phyloP scores from a whole-genome alignment of 495 filamentous ascomycete genomes.

The Monascus purpureus region DNA sequence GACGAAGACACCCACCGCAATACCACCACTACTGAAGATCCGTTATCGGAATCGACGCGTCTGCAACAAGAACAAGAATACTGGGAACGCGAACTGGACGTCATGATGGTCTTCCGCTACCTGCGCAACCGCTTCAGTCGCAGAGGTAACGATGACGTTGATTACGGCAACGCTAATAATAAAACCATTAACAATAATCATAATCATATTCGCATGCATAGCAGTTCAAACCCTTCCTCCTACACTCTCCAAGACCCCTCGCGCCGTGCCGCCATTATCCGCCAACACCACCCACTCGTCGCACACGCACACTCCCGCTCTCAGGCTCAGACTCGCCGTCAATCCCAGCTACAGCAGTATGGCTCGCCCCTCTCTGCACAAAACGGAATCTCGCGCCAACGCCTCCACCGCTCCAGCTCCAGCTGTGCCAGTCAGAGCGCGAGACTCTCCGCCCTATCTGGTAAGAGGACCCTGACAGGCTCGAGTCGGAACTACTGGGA shows the following conservation, averaged over 20 bases:
- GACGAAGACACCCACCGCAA: conserved; percentile 29
- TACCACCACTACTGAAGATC: conserved; percentile 7
- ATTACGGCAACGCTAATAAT: conserved; percentile 19
- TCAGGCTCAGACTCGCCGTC: conserved; percentile 36
- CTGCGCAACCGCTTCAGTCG: conserved; percentile 59
- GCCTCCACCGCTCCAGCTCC: conserved; percentile 40
- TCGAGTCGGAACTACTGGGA: conserved; percentile 80
- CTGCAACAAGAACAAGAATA: conserved; percentile 46
- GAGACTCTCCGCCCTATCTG: conserved; percentile 43
- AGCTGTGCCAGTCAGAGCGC: conserved; percentile 76
- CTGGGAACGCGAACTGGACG: conserved; percentile 78
- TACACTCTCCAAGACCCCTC: conserved; percentile 44
- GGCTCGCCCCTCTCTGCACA: conserved; percentile 10
- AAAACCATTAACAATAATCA: neutral
- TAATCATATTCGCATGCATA: neutral
- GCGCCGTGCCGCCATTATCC: conserved; percentile 66
- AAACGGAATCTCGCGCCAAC: conserved; percentile 13
- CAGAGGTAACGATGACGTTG: conserved; percentile 18
- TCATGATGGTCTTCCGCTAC: conserved; percentile 79
- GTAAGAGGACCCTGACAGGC: conserved; percentile 34
- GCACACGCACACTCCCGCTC: conserved; percentile 37
- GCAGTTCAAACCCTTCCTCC: conserved; percentile 9
- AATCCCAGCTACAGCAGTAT: conserved; percentile 17
- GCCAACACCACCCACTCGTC: conserved; percentile 75
- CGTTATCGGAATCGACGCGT: conserved; percentile 18